These are phyloP conservation scores for Juglanconis oblonga DNA, from an alignment of 2,329 filamentous ascomycete species.

Conservation along the genomic window DNA sequence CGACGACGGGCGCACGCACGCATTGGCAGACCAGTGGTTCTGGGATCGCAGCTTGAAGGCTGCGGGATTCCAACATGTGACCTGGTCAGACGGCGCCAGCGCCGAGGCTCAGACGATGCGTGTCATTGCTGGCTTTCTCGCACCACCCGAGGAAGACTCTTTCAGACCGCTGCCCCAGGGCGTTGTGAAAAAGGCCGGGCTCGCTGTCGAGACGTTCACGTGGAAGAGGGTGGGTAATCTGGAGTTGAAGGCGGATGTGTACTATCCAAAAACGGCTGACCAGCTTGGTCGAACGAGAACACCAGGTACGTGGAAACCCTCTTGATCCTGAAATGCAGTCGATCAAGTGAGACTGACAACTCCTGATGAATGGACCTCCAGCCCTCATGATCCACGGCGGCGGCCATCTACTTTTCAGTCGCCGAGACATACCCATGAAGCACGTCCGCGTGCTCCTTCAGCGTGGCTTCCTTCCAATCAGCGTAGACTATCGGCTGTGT, in stretches of 20 bases:
- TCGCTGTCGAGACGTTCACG: constrained; percentile 18
- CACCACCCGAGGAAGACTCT: background rate
- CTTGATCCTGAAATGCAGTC: too few relatives aligned
- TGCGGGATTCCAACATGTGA: constrained; percentile 24
- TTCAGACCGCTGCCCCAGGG: too few relatives aligned
- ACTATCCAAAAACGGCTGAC: constrained; percentile 24
- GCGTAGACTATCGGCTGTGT: constrained; percentile 49
- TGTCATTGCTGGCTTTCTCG: constrained; percentile 22
- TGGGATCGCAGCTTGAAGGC: constrained; percentile 23
- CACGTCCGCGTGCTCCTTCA: constrained; percentile 37
- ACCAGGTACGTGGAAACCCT: too few relatives aligned
- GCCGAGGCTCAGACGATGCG: constrained; percentile 24
- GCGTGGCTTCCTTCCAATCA: constrained; percentile 42
- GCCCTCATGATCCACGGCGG: constrained; percentile 45
- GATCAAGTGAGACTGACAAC: too few relatives aligned
- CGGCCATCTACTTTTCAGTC: constrained; percentile 36
- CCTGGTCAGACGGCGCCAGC: constrained; percentile 24
- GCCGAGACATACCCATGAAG: constrained; percentile 32
- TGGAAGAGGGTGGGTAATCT: constrained; percentile 22
- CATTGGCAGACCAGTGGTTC: constrained; percentile 18
- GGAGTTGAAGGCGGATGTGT: constrained; percentile 30
- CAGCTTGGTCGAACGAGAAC: too few relatives aligned
- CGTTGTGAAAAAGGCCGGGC: background rate
- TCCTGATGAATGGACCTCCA: constrained; percentile 16
- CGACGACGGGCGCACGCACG: constrained; percentile 26